Evolutionary conservation across 768 basidiomycete species (phyloP), one percentile per base, ranked within the genome.

Genomic region (Naganishia vishniacii): DNA sequence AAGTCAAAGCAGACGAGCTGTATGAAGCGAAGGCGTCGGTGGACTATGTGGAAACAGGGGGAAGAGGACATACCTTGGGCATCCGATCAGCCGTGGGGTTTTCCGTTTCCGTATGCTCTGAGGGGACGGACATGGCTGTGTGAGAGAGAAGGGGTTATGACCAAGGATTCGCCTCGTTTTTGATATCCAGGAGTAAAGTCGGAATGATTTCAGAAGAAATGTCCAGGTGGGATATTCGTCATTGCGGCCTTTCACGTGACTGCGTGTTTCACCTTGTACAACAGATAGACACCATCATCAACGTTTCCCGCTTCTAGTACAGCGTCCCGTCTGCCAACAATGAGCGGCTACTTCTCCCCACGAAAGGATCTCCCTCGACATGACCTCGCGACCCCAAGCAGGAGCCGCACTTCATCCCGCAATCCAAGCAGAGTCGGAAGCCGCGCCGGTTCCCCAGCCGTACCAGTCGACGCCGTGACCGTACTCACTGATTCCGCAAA

Each of bases 1-100:
- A 56, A 34, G 37, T 56, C 53, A 26, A 56, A 56, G 37, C 53
- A 56, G 15, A 56, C 53, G 37, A 56, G 53, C 53, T 56, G 34
- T 25, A 37, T 9, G 34, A 25, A 25, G 31, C 5, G 32, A 37
- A 37, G 6, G 15, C 20, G 9, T 25, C 18, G 7, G 28, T 12
- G 32, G n/a, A n/a, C n/a, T 4, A 18, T 31, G 13, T 28, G 29
- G 2, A 4, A 31, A 9, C 28, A 5, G 26, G 28, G 28, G 13
- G 28, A 31, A 34, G 31, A 16, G 18, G 26, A 40, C 53, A 31
- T 3, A 56, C 53, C 53, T 56, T 56, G 31, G 53, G 53, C 53
- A 56, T 56, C 20, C 53, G 32, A 40, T 56, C 53, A n/a, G 53
- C 53, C 26, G 32, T n/a, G 20, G 53, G 53, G 31, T 56, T 56